Evolutionary conservation across 2,329 filamentous ascomycete genomes (phyloP), one percentile per base, ranked within the genome.

Genomic region (Trematosphaeria pertusa): DNA sequence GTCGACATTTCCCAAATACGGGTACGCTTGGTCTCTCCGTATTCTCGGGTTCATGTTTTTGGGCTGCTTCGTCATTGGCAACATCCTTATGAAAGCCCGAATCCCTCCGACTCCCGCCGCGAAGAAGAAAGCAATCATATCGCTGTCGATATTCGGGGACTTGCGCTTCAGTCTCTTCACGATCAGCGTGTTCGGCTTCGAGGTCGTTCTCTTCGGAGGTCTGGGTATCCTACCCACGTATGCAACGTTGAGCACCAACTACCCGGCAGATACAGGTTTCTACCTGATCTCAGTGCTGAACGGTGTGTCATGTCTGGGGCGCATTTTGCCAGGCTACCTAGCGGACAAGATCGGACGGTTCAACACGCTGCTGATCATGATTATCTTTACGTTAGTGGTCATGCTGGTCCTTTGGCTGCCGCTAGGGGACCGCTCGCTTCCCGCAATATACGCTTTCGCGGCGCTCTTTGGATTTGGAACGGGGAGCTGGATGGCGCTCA

Each of bases 381-480:
- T 66, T 8, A 34, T 71, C 5, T 62, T 69, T 26, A 70, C 67
- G 0, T 56, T 69, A 9, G 28, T 75, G 3, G 63, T 71, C 30
- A 69, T 69, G 43, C 64, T 75, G 15, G 59, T 51, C 19, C 54
- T 72, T 9, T 72, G 69, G 69, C 47, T 72, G 5, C 69, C 69
- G 5, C 45, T 71, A 1, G 67, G 67, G 3, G 59, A 58, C 2
- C 62, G 39, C 11, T 71, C 67, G 5, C 52, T 71, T 2, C 46
- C 60, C 2, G 60, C 63, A 11, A 50, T 78, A 1, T 74, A 78
- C 24, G 65, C 64, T 17, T 71, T 77, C 36, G 63, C 67, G 1
- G 67, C 71, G 0, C 61, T 79, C 2, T 79, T 78, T 43, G 77
- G 77, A 1, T 78, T 79, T 54, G 76, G 74, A 42, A 77, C 74